These are phyloP conservation scores for Pseudoscleropodium purum DNA, from an alignment of 225 moss, liverwort and hornwort genomes.

Conservation along the genomic window DNA sequence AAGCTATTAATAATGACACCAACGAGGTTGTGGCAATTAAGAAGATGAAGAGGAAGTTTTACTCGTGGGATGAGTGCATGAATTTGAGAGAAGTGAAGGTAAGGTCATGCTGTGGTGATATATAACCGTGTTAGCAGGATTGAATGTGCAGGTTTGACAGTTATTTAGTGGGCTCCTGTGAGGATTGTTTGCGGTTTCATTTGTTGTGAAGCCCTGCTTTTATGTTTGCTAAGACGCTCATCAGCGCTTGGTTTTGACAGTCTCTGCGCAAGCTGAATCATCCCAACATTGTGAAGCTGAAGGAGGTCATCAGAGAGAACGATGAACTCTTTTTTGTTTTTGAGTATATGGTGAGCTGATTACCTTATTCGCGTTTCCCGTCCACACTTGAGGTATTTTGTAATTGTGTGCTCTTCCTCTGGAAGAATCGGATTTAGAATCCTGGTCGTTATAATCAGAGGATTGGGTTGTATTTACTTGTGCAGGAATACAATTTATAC, in stretches of 20 bases:
- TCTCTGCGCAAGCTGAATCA: constrained; percentile 66
- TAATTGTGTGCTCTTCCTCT: neutral
- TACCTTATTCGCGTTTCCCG: neutral
- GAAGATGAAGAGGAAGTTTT: constrained; percentile 74
- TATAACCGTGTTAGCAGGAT: too few species aligned
- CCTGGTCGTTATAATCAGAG: neutral
- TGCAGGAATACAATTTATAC: constrained; percentile 78
- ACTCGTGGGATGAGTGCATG: constrained; percentile 68
- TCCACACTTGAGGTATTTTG: neutral
- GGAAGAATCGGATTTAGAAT: neutral
- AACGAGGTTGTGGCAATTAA: constrained; percentile 74
- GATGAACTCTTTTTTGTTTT: constrained; percentile 76
- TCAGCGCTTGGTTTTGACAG: constrained; percentile 8
- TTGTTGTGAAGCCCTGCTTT: neutral
- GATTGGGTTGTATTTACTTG: neutral
- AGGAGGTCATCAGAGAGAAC: constrained; percentile 69
- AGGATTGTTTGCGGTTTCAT: neutral
- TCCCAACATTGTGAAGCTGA: constrained; percentile 76
- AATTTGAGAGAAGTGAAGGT: constrained; percentile 86
- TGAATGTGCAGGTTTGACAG: neutral
- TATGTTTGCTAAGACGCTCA: neutral
- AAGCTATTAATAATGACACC: constrained; percentile 59
- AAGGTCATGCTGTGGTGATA: neutral
- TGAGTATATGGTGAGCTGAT: constrained; percentile 61
- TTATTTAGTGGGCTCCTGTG: neutral